Conservation (phyloP, 2,329 filamentous ascomycete genomes). For the Huntiella omanensis region DNA sequence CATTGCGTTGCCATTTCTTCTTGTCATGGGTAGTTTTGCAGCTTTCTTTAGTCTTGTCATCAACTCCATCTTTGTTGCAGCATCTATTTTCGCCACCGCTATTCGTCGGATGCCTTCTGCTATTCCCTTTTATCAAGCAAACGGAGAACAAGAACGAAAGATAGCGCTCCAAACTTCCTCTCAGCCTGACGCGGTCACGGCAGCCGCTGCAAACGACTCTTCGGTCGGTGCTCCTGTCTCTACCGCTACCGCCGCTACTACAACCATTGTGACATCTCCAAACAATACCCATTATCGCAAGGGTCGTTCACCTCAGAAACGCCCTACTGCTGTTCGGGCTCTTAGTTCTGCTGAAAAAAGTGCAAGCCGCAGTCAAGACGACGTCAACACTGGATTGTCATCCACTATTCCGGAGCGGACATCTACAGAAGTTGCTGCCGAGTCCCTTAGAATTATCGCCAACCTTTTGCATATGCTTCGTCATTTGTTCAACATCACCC, state of each 20-base stretch:
- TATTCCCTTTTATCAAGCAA: conserved; percentile 1
- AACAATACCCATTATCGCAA: no score
- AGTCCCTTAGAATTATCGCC: conserved; percentile 6
- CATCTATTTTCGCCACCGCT: conserved; percentile 5
- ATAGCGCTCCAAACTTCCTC: conserved; percentile 3
- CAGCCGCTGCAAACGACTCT: neutral
- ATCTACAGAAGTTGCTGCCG: conserved; percentile 1
- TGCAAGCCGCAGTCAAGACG: neutral
- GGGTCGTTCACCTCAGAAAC: neutral
- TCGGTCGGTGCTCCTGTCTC: neutral
- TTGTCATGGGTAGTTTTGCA: conserved; percentile 2
- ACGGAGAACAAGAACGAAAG: neutral
- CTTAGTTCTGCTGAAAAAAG: neutral
- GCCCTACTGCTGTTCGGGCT: neutral
- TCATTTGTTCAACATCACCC: conserved; percentile 5
- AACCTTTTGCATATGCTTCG: conserved; percentile 8
- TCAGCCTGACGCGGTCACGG: neutral
- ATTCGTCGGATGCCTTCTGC: conserved; percentile 3
- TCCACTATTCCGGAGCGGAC: neutral
- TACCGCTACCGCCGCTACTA: neutral
- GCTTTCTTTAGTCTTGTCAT: conserved; percentile 9
- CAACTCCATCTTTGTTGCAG: conserved; percentile 7
- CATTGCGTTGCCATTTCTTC: conserved; percentile 2
- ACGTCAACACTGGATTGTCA: no score
- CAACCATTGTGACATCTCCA: no score